phyloP scores from a whole-genome alignment of 352 stramenopile genomes.

The Aphanomyces astaci region DNA sequence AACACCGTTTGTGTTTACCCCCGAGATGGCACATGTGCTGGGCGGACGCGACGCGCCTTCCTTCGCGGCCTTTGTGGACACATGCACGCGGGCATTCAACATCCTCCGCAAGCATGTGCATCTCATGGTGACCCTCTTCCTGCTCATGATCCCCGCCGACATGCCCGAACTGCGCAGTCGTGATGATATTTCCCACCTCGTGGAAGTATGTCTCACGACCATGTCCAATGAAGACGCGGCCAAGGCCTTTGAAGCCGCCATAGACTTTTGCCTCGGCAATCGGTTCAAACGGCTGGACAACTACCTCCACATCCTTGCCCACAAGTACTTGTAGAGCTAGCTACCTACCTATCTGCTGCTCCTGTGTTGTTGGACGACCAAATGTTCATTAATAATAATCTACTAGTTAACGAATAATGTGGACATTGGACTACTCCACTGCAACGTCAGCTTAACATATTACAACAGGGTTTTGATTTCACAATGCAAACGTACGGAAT shows the following conservation, averaged over 20 bases:
- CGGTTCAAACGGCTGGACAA: slow-evolving; percentile 84
- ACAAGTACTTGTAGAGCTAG: slow-evolving; percentile 33
- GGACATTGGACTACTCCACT: too few species aligned
- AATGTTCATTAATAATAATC: too few species aligned
- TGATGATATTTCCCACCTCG: slow-evolving; percentile 4
- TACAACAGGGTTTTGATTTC: too few species aligned
- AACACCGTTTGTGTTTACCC: slow-evolving; percentile 83
- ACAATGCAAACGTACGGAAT: too few species aligned
- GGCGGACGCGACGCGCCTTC: background rate
- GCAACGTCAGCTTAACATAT: too few species aligned
- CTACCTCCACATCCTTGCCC: slow-evolving; percentile 61
- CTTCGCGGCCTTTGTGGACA: slow-evolving; percentile 12
- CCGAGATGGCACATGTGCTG: slow-evolving; percentile 80
- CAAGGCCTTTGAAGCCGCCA: slow-evolving; percentile 69
- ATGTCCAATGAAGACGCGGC: slow-evolving; percentile 52
- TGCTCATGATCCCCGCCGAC: slow-evolving; percentile 25
- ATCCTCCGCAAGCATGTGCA: slow-evolving; percentile 19
- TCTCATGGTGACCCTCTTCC: slow-evolving; percentile 16
- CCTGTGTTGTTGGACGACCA: too few species aligned
- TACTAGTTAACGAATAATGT: too few species aligned
- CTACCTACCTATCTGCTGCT: background rate
- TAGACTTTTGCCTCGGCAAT: slow-evolving; percentile 73
- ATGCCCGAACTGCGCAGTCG: slow-evolving; percentile 11
- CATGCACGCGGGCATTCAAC: slow-evolving; percentile 15
- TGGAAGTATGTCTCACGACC: background rate